Conservation (phyloP, 805 yeast species). For the Saturnispora dispora region DNA sequence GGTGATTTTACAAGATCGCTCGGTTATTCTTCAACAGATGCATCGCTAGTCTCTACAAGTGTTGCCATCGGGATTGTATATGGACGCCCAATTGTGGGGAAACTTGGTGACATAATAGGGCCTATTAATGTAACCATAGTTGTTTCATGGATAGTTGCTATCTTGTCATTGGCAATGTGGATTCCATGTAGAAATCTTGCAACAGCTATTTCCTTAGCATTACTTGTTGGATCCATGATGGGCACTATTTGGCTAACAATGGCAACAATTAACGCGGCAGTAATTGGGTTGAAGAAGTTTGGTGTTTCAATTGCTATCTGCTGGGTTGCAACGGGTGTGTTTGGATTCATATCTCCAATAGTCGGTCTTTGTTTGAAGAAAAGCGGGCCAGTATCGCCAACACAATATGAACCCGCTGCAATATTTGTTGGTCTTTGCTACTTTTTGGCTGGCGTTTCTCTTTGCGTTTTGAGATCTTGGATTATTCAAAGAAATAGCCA, state of each 20-base stretch:
- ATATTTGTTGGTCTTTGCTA: slow-evolving; percentile 50
- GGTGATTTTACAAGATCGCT: slow-evolving; percentile 51
- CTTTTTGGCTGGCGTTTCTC: slow-evolving; percentile 34
- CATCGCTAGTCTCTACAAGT: slow-evolving; percentile 52
- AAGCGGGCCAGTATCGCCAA: slow-evolving; percentile 29
- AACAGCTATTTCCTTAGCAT: slow-evolving; percentile 42
- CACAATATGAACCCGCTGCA: slow-evolving; percentile 43
- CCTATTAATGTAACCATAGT: slow-evolving; percentile 36
- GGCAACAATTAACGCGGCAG: slow-evolving; percentile 41
- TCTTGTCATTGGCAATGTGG: slow-evolving; percentile 44
- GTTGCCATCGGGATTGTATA: slow-evolving; percentile 44
- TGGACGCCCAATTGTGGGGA: slow-evolving; percentile 50
- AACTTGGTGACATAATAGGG: slow-evolving; percentile 41
- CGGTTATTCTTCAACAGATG: slow-evolving; percentile 47
- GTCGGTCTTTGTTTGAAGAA: slow-evolving; percentile 45
- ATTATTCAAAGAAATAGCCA: slow-evolving; percentile 39
- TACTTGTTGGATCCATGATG: slow-evolving; percentile 49
- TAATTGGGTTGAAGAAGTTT: slow-evolving; percentile 45
- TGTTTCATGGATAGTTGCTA: slow-evolving; percentile 31
- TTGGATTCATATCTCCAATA: slow-evolving; percentile 48
- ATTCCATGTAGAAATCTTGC: slow-evolving; percentile 49
- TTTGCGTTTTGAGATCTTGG: slow-evolving; percentile 45
- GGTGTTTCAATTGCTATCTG: slow-evolving; percentile 38
- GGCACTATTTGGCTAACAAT: slow-evolving; percentile 52
- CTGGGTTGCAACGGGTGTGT: slow-evolving; percentile 43